These are phyloP conservation scores for Cytospora mali DNA, from an alignment of 2,329 filamentous ascomycete genomes.

Conservation along the genomic window DNA sequence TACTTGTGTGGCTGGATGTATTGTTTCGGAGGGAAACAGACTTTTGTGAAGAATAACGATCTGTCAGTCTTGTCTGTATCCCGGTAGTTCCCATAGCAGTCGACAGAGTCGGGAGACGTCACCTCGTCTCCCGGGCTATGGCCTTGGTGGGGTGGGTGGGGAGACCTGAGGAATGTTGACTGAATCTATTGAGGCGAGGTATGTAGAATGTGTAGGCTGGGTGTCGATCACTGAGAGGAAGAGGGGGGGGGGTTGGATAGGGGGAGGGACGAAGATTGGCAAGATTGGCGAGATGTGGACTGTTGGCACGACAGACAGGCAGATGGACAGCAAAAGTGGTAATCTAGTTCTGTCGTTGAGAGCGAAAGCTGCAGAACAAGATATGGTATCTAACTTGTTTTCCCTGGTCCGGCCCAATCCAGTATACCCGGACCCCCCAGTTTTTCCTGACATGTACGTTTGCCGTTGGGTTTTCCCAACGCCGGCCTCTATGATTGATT, in stretches of 20 bases:
- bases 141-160: neutral
- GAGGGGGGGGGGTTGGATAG: neutral
- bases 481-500: slow-evolving; percentile 4
- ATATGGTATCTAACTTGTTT: slow-evolving; percentile 18
- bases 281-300: neutral
- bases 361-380: slow-evolving; percentile 6
- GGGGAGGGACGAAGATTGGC: neutral
- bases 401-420: neutral
- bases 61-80: neutral
- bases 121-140: neutral
- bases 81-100: neutral
- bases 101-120: neutral
- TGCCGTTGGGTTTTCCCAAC: slow-evolving; percentile 11
- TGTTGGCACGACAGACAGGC: neutral
- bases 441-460: neutral
- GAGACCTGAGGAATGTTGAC: neutral
- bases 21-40: slow-evolving; percentile 7
- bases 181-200: neutral
- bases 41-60: neutral
- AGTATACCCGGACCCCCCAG: slow-evolving; percentile 8
- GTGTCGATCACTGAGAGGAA: neutral
- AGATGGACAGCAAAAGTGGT: neutral
- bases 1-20: slow-evolving; percentile 17
- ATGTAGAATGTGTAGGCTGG: neutral
- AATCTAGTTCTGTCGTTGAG: slow-evolving; percentile 7